Evolutionary conservation across 257 asterid genomes (phyloP).

Genomic region (Solanum bukasovii): DNA sequence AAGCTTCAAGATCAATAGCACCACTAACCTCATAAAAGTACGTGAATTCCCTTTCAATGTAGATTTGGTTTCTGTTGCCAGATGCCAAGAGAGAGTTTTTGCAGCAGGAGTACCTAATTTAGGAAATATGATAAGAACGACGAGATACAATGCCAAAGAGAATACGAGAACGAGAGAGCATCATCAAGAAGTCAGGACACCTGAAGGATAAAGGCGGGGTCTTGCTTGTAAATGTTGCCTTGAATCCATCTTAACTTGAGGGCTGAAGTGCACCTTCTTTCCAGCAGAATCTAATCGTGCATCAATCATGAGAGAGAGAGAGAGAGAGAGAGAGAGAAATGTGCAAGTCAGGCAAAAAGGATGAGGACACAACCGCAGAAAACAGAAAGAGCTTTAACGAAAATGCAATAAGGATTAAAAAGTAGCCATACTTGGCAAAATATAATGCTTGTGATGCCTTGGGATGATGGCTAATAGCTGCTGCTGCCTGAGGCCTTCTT

Average conservation of each 20-base stretch:
- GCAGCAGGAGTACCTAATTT: slow-evolving; percentile 57
- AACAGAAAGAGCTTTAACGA: not conserved
- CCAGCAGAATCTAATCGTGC: slow-evolving; percentile 47
- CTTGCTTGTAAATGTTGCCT: slow-evolving; percentile 44
- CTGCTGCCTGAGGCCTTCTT: slow-evolving; percentile 93
- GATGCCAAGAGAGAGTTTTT: slow-evolving; percentile 92
- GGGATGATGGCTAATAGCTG: slow-evolving; percentile 83
- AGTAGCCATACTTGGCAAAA: slow-evolving; percentile 66
- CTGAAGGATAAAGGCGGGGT: slow-evolving; percentile 57
- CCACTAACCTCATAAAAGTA: slow-evolving; percentile 48
- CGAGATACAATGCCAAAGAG: not conserved
- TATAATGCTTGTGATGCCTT: slow-evolving; percentile 92
- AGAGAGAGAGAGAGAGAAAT: not conserved
- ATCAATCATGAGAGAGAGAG: not conserved
- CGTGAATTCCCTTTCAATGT: slow-evolving; percentile 64
- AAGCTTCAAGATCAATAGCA: slow-evolving; percentile 1
- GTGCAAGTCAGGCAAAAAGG: not conserved
- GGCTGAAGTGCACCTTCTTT: slow-evolving; percentile 90
- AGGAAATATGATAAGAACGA: not conserved
- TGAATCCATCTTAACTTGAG: slow-evolving; percentile 36
- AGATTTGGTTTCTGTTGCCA: slow-evolving; percentile 88
- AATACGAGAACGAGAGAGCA: not conserved
- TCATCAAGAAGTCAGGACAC: slow-evolving; percentile 20
- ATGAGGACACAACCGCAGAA: not conserved
- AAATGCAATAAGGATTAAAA: not conserved